A percentile compares a stretch with the other conserved stretches of the same genome.
Evolutionary conservation across 306 rosid genomes (phyloP).

Genomic region (Rosa lucieae): DNA sequence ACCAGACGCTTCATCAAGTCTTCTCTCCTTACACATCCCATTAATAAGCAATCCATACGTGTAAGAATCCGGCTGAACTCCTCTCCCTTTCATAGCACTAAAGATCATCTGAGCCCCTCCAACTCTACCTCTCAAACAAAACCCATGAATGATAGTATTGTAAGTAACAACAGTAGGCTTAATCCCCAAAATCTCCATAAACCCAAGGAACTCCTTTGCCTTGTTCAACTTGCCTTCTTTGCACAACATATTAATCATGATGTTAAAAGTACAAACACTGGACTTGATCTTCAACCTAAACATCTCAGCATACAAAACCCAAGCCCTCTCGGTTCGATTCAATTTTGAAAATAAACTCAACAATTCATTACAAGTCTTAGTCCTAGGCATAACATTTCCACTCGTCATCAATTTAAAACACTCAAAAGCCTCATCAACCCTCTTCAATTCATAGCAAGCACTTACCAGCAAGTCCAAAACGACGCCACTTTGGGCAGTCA

Average conservation of each 20-base stretch:
- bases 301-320: constrained; percentile 90
- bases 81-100: constrained; percentile 51
- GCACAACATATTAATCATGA: constrained; percentile 82
- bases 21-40: no score
- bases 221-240: constrained; percentile 78
- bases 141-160: constrained; percentile 67
- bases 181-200: constrained; percentile 62
- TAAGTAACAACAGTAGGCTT: constrained; percentile 69
- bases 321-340: constrained; percentile 49
- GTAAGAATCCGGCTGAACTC: constrained; percentile 62
- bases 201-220: constrained; percentile 66
- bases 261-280: constrained; percentile 59
- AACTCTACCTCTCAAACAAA: constrained; percentile 53
- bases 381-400: constrained; percentile 44
- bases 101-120: constrained; percentile 47
- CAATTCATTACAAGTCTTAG: constrained; percentile 60
- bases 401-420: constrained; percentile 64
- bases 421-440: constrained; percentile 51
- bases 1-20: no score
- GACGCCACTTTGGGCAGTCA: constrained; percentile 32
- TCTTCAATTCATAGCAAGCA: constrained; percentile 59
- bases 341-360: constrained; percentile 54
- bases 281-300: constrained; percentile 70
- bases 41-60: constrained; percentile 45
- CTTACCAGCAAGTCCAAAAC: constrained; percentile 48